phyloP scores from a whole-genome alignment of 495 filamentous ascomycete genomes.

The Antarctomyces pellizariae region DNA sequence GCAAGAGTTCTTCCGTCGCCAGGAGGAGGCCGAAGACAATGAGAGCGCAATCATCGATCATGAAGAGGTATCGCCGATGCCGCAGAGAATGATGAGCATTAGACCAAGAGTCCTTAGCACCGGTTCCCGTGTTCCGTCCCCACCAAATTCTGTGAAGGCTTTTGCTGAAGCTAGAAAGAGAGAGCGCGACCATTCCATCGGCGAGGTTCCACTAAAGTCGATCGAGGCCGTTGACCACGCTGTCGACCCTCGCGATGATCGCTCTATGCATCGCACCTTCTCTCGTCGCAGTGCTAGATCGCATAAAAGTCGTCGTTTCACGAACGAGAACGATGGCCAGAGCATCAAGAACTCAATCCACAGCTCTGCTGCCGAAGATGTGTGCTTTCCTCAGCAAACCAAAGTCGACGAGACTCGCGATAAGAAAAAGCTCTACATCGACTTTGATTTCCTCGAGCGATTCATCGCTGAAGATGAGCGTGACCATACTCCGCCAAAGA shows the following conservation, averaged over 20 bases:
- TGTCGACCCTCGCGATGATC: slow-evolving; percentile 28
- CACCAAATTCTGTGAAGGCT: slow-evolving; percentile 91
- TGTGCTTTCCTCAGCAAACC: slow-evolving; percentile 50
- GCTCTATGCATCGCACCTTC: slow-evolving; percentile 42
- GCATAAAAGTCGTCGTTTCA: slow-evolving; percentile 20
- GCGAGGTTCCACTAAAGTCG: slow-evolving; percentile 17
- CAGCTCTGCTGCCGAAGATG: slow-evolving; percentile 55
- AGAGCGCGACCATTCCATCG: slow-evolving; percentile 28
- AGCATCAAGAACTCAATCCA: slow-evolving; percentile 25
- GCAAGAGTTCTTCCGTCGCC: slow-evolving; percentile 14
- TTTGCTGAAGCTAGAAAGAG: slow-evolving; percentile 59
- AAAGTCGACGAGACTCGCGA: slow-evolving; percentile 20
- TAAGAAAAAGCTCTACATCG: slow-evolving; percentile 33
- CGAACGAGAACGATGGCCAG: slow-evolving; percentile 19
- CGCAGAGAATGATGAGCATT: slow-evolving; percentile 14
- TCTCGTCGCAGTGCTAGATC: slow-evolving; percentile 26
- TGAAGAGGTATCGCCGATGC: slow-evolving; percentile 25
- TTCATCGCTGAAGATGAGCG: slow-evolving; percentile 40
- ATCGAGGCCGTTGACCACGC: slow-evolving; percentile 12
- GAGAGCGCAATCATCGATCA: slow-evolving; percentile 77
- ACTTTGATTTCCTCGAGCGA: slow-evolving; percentile 74
- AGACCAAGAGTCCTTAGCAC: slow-evolving; percentile 22
- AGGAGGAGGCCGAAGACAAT: slow-evolving; percentile 39
- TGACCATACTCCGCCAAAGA: slow-evolving; percentile 10
- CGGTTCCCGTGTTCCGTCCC: slow-evolving; percentile 48